These are phyloP conservation scores for Fomitopsis palustris DNA, from an alignment of 1,284 basidiomycete genomes.

Conservation along the genomic window DNA sequence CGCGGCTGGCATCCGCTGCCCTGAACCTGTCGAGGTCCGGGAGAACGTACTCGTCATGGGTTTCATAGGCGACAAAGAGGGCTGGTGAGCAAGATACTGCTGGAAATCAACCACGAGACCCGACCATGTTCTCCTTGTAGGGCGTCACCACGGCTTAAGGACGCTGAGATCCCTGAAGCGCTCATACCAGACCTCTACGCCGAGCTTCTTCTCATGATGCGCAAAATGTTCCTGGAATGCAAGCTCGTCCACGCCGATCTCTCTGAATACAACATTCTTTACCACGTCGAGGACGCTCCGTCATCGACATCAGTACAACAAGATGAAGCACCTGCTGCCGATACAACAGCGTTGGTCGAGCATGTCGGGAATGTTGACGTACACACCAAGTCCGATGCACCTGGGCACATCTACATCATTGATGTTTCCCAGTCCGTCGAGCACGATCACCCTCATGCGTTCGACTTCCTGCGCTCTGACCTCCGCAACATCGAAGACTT, in stretches of 20 bases:
- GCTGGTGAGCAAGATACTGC: conserved; percentile 56
- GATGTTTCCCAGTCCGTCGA: conserved; percentile 99
- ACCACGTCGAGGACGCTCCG: conserved; percentile 46
- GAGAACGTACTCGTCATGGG: conserved; percentile 98
- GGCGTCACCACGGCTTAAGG: conserved; percentile 89
- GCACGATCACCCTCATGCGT: conserved; percentile 94
- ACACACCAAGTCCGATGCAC: conserved; percentile 3
- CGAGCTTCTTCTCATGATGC: conserved; percentile 78
- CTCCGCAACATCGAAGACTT: conserved; percentile 93
- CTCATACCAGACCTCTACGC: conserved; percentile 67
- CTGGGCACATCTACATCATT: conserved; percentile 84
- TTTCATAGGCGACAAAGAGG: conserved; percentile 81
- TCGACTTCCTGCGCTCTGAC: conserved; percentile 94
- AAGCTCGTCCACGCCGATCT: conserved; percentile 97
- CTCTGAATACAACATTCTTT: conserved; percentile 97
- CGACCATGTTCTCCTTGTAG: conserved; percentile 33
- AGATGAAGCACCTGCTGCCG: not conserved
- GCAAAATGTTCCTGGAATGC: conserved; percentile 88
- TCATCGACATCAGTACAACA: too few species aligned
- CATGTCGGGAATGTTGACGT: not conserved
- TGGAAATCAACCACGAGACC: not conserved
- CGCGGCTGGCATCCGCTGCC: conserved; percentile 81
- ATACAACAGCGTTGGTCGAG: not conserved
- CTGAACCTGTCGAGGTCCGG: conserved; percentile 88
- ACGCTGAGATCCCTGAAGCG: conserved; percentile 64